Percentiles rank a stretch among this genome's conserved stretches.
Evolutionary conservation across 805 yeast species (phyloP).

Genomic region (Wickerhamiella lipophila): DNA sequence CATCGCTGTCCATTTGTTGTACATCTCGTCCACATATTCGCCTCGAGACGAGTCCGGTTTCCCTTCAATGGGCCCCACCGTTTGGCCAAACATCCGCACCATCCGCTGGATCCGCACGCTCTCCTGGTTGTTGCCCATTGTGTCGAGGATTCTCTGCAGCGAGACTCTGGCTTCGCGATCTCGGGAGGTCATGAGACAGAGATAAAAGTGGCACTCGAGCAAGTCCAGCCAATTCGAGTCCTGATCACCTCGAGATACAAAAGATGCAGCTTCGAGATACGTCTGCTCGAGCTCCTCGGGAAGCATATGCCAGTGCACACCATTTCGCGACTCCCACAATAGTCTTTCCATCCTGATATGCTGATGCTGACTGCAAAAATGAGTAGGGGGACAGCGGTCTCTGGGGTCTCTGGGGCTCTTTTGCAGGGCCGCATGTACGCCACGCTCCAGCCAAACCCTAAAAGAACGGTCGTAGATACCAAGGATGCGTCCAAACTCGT

Average conservation of each 20-base stretch:
- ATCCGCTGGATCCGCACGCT: constrained; percentile 39
- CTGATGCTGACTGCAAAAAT: neutral
- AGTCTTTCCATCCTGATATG: constrained; percentile 4
- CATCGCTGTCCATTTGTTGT: neutral
- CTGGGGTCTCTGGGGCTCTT: neutral
- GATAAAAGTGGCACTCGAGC: constrained; percentile 58
- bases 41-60: constrained; percentile 27
- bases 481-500: constrained; percentile 16
- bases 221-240: constrained; percentile 38
- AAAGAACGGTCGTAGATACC: constrained; percentile 22
- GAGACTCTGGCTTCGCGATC: constrained; percentile 61
- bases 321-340: constrained; percentile 29
- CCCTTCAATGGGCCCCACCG: constrained; percentile 45
- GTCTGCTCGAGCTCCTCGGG: constrained; percentile 37
- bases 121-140: constrained; percentile 36
- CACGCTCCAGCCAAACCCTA: constrained; percentile 17
- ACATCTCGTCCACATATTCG: constrained; percentile 20
- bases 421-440: neutral
- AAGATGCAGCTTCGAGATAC: constrained; percentile 32
- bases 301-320: constrained; percentile 37
- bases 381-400: neutral
- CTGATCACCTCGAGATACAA: constrained; percentile 26
- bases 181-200: constrained; percentile 46
- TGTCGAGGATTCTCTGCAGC: constrained; percentile 54
- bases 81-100: constrained; percentile 15